Conservation (phyloP, 1,284 basidiomycete genomes). For the Microbotryum intermedium region DNA sequence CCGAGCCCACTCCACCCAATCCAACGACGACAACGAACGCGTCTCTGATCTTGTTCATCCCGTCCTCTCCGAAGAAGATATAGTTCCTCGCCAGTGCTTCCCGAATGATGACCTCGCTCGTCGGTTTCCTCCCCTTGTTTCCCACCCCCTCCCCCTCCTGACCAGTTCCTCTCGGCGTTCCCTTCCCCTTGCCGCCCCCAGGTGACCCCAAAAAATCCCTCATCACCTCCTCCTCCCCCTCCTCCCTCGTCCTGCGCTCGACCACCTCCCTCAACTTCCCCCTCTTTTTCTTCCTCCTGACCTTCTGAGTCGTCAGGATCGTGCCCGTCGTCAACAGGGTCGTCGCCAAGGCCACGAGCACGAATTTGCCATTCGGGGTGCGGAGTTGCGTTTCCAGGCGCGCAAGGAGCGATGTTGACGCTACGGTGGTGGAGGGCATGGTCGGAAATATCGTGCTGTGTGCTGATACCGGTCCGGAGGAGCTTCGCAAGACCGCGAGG, state of each 20-base stretch:
- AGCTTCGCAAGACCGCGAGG: too few relatives aligned
- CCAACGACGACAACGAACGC: conserved; percentile 81
- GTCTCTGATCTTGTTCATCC: conserved; percentile 68
- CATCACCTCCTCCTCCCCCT: conserved; percentile 13
- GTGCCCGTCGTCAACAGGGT: conserved; percentile 14
- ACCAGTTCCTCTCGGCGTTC: not conserved
- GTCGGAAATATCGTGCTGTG: too few relatives aligned
- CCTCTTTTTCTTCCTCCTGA: conserved; percentile 1
- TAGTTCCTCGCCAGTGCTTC: conserved; percentile 84
- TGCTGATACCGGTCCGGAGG: too few relatives aligned
- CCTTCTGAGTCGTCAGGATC: conserved; percentile 13
- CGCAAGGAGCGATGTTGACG: conserved; percentile 1
- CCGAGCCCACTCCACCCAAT: conserved; percentile 74
- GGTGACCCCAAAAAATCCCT: conserved; percentile 15
- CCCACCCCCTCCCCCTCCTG: not conserved
- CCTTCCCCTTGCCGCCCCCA: conserved; percentile 4
- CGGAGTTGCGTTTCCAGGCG: conserved; percentile 10
- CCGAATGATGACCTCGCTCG: conserved; percentile 38
- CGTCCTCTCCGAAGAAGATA: conserved; percentile 84
- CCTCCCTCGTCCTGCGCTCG: not conserved
- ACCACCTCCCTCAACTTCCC: not conserved
- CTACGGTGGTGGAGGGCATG: too few relatives aligned
- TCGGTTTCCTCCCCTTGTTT: conserved; percentile 1
- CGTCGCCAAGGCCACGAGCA: conserved; percentile 17
- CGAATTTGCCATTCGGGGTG: conserved; percentile 11